These are phyloP conservation scores for Aspergillus asperescens DNA, from an alignment of 495 filamentous ascomycete species.

Conservation along the genomic window DNA sequence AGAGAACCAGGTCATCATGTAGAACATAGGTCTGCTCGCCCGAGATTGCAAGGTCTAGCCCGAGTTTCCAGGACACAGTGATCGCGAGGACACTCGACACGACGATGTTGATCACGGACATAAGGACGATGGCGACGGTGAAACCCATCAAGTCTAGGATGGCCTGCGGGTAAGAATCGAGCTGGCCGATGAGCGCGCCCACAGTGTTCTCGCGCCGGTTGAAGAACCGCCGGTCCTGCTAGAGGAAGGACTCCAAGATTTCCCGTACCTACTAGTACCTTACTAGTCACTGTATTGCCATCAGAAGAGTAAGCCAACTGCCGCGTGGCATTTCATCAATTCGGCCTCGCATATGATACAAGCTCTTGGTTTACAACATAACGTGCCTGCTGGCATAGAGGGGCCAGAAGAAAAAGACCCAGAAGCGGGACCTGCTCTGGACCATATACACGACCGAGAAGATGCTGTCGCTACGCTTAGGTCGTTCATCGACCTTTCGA, in stretches of 20 bases:
- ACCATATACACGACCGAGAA: slow-evolving; percentile 37
- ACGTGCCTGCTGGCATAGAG: not conserved
- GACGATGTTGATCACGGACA: slow-evolving; percentile 51
- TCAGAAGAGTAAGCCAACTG: slow-evolving; percentile 6
- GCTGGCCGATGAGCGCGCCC: slow-evolving; percentile 65
- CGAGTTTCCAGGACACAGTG: slow-evolving; percentile 52
- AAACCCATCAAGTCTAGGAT: slow-evolving; percentile 73
- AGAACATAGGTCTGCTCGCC: slow-evolving; percentile 42
- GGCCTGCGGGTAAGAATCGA: slow-evolving; percentile 71
- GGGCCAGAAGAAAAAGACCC: not conserved
- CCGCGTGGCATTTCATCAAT: slow-evolving; percentile 14
- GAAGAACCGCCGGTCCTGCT: slow-evolving; percentile 87
- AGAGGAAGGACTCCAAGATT: slow-evolving; percentile 78
- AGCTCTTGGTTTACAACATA: slow-evolving; percentile 4
- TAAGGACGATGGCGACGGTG: slow-evolving; percentile 74
- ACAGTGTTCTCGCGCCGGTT: slow-evolving; percentile 77
- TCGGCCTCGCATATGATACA: slow-evolving; percentile 11
- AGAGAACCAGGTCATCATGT: slow-evolving; percentile 35
- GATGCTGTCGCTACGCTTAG: not conserved
- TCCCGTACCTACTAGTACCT: slow-evolving; percentile 33
- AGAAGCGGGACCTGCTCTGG: slow-evolving; percentile 10
- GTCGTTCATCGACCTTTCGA: slow-evolving; percentile 4
- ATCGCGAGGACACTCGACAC: slow-evolving; percentile 22
- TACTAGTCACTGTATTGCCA: slow-evolving; percentile 12
- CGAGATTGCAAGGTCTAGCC: slow-evolving; percentile 22